Base-by-base conservation (phyloP, 345 rosid genomes). In the Anacardium occidentale region DNA sequence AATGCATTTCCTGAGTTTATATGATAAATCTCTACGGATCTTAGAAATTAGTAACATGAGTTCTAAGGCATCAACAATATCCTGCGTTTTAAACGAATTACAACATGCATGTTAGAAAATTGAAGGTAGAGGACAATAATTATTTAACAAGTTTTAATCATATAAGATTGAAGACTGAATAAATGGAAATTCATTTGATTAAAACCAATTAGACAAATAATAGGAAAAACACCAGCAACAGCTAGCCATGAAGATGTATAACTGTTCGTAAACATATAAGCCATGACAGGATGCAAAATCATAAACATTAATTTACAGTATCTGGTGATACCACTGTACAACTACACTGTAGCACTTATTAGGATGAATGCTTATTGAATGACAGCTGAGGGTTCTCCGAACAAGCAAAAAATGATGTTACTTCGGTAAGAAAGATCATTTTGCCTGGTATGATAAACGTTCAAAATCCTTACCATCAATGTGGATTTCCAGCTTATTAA, bases 241-340 rank as follows among this genome's bases (percentile, higher is more conserved):
- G 24, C 56, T 26, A 44, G 44, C 54, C 17, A 53, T 44, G 10
- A 17, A 8, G 20, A 44, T 22, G 20, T 10, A 21, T 52, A 50
- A 45, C 69, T 60, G 64, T 65, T 53, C 24, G 52, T 13, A 61
- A 73, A 6, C 32, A 64, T 7, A 2, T 20, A 37, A 37, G 42
- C 64, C 24, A 45, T 9, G 25, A 72, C 44, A 65, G 47, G 29
- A 56, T 53, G 54, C 29, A 20, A 42, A 62, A 72, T 32, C 42
- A 17, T 55, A 60, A 61, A 60, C 59, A 66, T 66, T 34, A 70
- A 75, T 78, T 75, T 72, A 78, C 86, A 85, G 34, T 76, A 76
- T 64, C 75, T 63, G 65, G 65, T 62, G 55, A 70, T 67, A 34
- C 73, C 72, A 59, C 74, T 75, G 62, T 74, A 79, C 79, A 79